Evolutionary conservation across 1,284 basidiomycete genomes (phyloP).

Genomic region (Paramarasmius palmivorus): DNA sequence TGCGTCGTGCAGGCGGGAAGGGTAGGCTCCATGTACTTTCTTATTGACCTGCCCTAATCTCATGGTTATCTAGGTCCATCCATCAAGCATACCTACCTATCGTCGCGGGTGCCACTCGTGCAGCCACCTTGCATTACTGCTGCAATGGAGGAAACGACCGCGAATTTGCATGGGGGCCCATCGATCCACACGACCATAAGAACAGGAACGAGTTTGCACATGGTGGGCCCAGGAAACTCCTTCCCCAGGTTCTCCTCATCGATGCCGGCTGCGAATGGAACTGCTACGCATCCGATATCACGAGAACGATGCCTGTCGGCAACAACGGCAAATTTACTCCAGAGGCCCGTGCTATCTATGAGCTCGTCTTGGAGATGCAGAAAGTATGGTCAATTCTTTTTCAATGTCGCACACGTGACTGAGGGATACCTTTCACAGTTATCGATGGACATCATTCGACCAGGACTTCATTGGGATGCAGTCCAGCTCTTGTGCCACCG

Average conservation of each 20-base stretch:
- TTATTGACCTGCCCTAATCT: neutral
- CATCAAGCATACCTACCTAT: constrained; percentile 91
- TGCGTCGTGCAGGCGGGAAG: constrained; percentile 81
- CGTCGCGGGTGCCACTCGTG: constrained; percentile 80
- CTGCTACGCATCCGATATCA: constrained; percentile 81
- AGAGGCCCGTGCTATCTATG: constrained; percentile 79
- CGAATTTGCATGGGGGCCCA: constrained; percentile 78
- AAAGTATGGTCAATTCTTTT: constrained; percentile 43
- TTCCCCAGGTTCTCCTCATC: constrained; percentile 84
- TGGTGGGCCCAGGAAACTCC: constrained; percentile 40
- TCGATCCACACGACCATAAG: constrained; percentile 52
- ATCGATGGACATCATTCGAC: constrained; percentile 68
- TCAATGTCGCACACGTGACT: constrained; percentile 2
- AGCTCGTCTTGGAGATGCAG: constrained; percentile 88
- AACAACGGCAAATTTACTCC: constrained; percentile 86
- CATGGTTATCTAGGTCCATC: constrained; percentile 51
- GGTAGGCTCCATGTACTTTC: constrained; percentile 45
- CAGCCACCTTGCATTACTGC: constrained; percentile 89
- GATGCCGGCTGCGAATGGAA: constrained; percentile 92
- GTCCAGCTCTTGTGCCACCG: constrained; percentile 82
- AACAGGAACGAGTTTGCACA: constrained; percentile 51
- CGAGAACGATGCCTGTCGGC: constrained; percentile 84
- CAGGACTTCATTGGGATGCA: constrained; percentile 83
- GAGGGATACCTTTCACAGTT: constrained; percentile 38
- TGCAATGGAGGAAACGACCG: constrained; percentile 62